Conservation (phyloP, 2,329 filamentous ascomycete genomes). For the Phialophora chinensis region DNA sequence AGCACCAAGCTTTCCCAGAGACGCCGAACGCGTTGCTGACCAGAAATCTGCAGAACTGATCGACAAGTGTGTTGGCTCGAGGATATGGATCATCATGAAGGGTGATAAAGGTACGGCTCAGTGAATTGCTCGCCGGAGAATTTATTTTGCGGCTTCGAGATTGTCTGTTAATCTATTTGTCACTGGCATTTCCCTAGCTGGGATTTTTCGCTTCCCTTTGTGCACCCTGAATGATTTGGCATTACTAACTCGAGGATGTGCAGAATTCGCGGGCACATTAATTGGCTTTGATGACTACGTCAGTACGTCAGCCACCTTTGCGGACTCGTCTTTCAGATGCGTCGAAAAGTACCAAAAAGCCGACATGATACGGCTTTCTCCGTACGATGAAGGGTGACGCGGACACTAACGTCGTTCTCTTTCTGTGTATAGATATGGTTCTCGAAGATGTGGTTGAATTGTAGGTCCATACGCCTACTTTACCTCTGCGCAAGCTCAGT, state of each 20-base stretch:
- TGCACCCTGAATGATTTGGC: neutral
- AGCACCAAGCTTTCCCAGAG: neutral
- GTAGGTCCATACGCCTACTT: conserved; percentile 57
- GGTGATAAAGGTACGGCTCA: conserved; percentile 83
- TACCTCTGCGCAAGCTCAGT: neutral
- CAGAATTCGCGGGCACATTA: conserved; percentile 94
- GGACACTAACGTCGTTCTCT: neutral
- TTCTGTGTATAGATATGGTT: conserved; percentile 78
- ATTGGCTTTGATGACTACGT: conserved; percentile 99
- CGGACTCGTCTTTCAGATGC: neutral
- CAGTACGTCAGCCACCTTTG: conserved; percentile 61
- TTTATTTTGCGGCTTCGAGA: neutral
- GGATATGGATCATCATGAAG: conserved; percentile 99
- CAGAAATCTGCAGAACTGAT: conserved; percentile 77
- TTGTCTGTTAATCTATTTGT: neutral
- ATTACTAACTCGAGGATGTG: conserved; percentile 13
- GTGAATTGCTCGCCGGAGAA: no score
- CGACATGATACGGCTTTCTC: neutral
- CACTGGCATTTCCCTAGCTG: neutral
- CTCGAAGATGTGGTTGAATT: conserved; percentile 96
- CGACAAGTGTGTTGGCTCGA: conserved; percentile 97
- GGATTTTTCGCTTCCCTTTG: neutral
- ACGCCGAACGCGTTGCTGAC: neutral
- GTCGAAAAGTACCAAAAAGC: neutral
- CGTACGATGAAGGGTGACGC: neutral